These are phyloP conservation scores for Colletotrichum cereale DNA, from an alignment of 2,329 filamentous ascomycete genomes.

Conservation along the genomic window DNA sequence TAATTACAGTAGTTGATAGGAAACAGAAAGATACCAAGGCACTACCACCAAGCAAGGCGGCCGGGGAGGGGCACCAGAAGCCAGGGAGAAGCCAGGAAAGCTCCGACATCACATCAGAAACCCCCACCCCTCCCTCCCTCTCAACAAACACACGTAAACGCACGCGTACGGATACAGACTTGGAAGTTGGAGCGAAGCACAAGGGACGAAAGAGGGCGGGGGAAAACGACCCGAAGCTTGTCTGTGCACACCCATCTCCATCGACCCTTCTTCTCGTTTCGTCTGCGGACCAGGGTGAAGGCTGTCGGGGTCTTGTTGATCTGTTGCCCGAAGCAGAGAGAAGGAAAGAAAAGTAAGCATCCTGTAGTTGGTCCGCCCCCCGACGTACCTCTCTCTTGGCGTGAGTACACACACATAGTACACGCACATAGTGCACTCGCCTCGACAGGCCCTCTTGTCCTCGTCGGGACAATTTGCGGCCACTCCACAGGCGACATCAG, in stretches of 20 bases:
- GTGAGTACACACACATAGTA: too few species aligned
- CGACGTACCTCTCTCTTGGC: background rate
- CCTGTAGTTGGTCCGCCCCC: background rate
- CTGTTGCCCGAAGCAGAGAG: constrained; percentile 17
- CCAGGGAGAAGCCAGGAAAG: constrained; percentile 27
- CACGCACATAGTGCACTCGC: background rate
- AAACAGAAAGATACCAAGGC: constrained; percentile 7
- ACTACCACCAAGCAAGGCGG: background rate
- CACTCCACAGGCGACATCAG: constrained; percentile 37
- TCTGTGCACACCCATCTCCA: background rate
- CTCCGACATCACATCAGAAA: constrained; percentile 30
- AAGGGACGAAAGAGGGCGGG: background rate
- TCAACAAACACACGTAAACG: background rate
- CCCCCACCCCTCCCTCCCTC: background rate
- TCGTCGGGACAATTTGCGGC: constrained; percentile 38
- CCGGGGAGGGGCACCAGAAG: constrained; percentile 3
- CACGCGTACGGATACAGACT: constrained; percentile 27
- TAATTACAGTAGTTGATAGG: constrained; percentile 21
- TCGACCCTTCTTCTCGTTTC: constrained; percentile 13
- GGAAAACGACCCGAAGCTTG: background rate
- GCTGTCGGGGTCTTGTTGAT: constrained; percentile 14
- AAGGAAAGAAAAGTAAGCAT: constrained; percentile 29
- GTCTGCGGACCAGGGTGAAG: background rate
- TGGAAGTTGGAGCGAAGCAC: background rate
- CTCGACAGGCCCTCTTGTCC: constrained; percentile 17